Conservation (phyloP, 306 rosid species). For the Sphenostylis stenocarpa region DNA sequence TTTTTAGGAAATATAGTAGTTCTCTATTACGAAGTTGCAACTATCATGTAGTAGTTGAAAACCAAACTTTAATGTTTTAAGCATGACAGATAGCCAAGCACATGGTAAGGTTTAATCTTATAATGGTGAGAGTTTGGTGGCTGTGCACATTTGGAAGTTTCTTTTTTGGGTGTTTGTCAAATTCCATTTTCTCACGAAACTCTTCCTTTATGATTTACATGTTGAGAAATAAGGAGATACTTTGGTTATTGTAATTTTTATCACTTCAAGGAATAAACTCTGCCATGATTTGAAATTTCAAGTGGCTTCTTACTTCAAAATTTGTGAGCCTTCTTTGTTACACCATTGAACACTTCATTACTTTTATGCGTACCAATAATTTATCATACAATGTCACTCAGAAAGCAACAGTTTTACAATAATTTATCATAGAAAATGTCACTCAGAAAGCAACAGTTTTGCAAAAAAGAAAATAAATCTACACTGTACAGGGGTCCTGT, state of each 20-base stretch:
- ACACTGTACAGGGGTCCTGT: neutral
- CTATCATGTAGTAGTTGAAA: conserved; percentile 18
- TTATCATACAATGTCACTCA: conserved; percentile 1
- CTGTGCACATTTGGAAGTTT: conserved; percentile 27
- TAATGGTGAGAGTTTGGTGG: neutral
- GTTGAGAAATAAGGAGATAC: neutral
- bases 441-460: neutral
- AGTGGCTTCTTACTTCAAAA: conserved; percentile 1
- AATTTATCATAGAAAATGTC: neutral
- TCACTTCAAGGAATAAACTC: neutral
- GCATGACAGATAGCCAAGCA: conserved; percentile 22
- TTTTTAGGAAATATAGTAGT: neutral
- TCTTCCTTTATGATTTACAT: neutral
- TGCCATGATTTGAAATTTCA: neutral
- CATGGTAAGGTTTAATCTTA: conserved; percentile 19
- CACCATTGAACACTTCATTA: neutral
- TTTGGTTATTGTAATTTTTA: neutral
- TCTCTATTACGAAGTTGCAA: neutral
- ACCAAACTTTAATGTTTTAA: neutral
- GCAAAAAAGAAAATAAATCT: neutral
- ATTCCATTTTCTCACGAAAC: neutral
- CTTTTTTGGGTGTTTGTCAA: conserved; percentile 14
- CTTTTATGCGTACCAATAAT: conserved; percentile 3
- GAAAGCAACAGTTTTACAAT: neutral
- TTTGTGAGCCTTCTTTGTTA: conserved; percentile 9